Conservation (phyloP, 768 basidiomycete species). For the Boletus huronensis region DNA sequence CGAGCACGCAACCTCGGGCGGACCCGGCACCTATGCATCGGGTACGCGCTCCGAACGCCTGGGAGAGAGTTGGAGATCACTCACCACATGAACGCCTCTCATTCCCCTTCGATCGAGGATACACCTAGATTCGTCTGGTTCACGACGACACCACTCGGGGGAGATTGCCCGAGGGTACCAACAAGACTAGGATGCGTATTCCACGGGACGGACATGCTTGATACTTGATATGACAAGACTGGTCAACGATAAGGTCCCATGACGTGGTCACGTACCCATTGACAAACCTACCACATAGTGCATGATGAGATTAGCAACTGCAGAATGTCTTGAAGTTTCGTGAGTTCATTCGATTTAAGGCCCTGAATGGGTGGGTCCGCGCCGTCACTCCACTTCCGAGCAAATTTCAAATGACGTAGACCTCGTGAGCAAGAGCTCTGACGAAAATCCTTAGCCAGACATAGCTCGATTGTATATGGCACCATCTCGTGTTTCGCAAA, state of each 20-base stretch:
- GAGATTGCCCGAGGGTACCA: not conserved
- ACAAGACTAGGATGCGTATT: not conserved
- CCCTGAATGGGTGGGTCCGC: not conserved
- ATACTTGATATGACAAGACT: not conserved
- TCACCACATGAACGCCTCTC: not conserved
- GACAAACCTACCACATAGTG: not conserved
- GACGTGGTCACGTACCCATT: not conserved
- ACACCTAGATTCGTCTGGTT: not conserved
- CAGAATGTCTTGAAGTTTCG: not conserved
- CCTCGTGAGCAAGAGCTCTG: not conserved
- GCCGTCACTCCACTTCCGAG: not conserved
- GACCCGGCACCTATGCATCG: not conserved
- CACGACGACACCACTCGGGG: not conserved
- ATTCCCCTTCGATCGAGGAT: not conserved
- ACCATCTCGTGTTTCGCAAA: not conserved
- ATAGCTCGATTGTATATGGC: not conserved
- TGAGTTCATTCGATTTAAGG: not conserved
- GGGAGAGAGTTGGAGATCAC: not conserved
- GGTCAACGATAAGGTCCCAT: not conserved
- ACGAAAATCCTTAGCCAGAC: not conserved
- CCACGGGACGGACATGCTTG: not conserved
- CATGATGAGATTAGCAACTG: not conserved
- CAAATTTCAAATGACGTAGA: not conserved
- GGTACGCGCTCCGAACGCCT: not conserved
- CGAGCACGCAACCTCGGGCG: not conserved